Conservation (phyloP, 169 alveolate genomes). For the Neospora caninum region DNA sequence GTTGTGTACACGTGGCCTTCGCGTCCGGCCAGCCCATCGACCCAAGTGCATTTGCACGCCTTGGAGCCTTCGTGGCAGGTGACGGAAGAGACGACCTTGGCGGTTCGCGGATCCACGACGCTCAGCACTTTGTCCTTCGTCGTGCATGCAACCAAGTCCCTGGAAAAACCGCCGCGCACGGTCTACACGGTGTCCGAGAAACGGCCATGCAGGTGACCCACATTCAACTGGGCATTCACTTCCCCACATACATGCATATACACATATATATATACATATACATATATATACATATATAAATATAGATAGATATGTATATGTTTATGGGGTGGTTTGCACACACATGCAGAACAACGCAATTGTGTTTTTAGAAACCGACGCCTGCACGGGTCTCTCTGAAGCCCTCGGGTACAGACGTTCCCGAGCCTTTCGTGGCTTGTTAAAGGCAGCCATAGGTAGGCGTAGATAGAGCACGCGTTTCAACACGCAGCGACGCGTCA, state of each 20-base stretch:
- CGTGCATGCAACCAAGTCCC: conserved; percentile 57
- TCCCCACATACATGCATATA: too few relatives aligned
- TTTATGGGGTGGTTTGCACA: not conserved
- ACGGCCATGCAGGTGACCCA: too few relatives aligned
- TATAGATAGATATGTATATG: too few relatives aligned
- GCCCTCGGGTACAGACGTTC: too few relatives aligned
- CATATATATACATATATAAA: not conserved
- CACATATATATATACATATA: not conserved
- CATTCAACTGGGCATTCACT: not conserved
- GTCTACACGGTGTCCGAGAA: not conserved
- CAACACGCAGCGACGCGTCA: too few relatives aligned
- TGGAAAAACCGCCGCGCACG: not conserved
- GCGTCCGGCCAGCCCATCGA: conserved; percentile 68
- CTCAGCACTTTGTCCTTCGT: conserved; percentile 59
- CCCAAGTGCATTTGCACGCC: conserved; percentile 65
- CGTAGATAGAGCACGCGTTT: too few relatives aligned
- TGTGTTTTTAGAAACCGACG: too few relatives aligned
- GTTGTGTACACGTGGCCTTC: conserved; percentile 65
- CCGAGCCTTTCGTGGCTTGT: too few relatives aligned
- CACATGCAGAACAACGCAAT: too few relatives aligned
- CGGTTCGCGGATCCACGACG: conserved; percentile 57
- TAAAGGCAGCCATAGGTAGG: too few relatives aligned
- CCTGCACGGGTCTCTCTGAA: too few relatives aligned
- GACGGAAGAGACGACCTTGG: conserved; percentile 44
- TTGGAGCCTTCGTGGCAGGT: conserved; percentile 68